Evolutionary conservation across 73 alveolate genomes (phyloP).

Genomic region (Effrenium voratum): DNA sequence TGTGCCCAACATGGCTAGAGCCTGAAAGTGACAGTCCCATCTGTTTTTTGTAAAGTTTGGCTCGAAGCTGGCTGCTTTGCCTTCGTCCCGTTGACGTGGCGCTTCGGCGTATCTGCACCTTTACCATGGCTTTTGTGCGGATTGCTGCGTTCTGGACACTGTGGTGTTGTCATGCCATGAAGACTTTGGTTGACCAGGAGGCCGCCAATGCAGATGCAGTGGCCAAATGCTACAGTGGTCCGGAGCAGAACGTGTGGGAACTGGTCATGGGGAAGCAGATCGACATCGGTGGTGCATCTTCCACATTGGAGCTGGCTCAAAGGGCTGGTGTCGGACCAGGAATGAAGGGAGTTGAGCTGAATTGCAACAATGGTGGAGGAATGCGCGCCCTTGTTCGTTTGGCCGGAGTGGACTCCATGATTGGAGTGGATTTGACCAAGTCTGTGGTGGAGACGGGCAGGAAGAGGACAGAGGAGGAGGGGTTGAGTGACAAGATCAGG

Average conservation of each 20-base stretch:
- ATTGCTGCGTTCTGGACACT: not conserved
- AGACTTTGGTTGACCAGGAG: slow-evolving; percentile 17
- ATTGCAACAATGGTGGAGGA: slow-evolving; percentile 59
- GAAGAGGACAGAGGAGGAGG: slow-evolving; percentile 70
- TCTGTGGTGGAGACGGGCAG: slow-evolving; percentile 40
- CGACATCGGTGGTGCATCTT: slow-evolving; percentile 62
- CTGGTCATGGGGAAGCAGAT: slow-evolving; percentile 80
- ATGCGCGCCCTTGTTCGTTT: slow-evolving; percentile 53
- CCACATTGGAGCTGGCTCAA: slow-evolving; percentile 35
- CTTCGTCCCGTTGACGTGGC: not conserved
- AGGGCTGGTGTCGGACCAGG: slow-evolving; percentile 55
- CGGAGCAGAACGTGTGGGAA: slow-evolving; percentile 64
- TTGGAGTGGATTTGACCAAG: slow-evolving; percentile 37
- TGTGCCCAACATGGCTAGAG: no score
- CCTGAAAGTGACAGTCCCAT: no score
- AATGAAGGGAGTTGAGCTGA: slow-evolving; percentile 60
- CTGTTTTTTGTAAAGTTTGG: no score
- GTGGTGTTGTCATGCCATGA: slow-evolving; percentile 22
- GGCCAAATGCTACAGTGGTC: slow-evolving; percentile 58
- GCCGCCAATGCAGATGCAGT: slow-evolving; percentile 39
- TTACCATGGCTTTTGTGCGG: slow-evolving; percentile 13
- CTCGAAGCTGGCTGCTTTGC: not conserved
- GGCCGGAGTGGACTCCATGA: slow-evolving; percentile 43
- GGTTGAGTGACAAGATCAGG: slow-evolving; percentile 22
- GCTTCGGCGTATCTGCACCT: not conserved